Evolutionary conservation across 148 eudicot species (phyloP).

Genomic region (Amaranthus palmeri): DNA sequence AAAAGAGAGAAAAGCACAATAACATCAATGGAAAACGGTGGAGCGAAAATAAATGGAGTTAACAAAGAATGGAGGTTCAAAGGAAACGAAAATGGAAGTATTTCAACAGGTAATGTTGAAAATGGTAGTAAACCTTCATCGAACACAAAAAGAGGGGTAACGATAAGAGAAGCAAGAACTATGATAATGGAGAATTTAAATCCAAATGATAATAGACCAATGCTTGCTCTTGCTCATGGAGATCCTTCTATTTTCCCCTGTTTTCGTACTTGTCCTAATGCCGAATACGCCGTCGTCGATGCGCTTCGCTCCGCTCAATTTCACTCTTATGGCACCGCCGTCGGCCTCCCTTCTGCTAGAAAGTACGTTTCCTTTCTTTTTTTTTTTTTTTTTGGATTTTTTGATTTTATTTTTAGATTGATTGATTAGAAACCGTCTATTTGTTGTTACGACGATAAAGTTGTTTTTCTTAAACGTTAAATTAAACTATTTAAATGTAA

Average conservation of each 20-base stretch:
- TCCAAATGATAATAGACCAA: conserved; percentile 30
- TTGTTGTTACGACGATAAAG: too few relatives aligned
- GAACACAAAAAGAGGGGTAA: background rate
- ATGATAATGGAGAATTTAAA: conserved; percentile 31
- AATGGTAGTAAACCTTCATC: background rate
- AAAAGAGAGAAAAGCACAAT: background rate
- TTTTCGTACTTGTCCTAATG: conserved; percentile 42
- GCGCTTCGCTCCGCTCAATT: conserved; percentile 45
- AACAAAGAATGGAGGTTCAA: conserved; percentile 29
- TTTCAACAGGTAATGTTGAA: background rate
- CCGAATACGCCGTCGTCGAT: conserved; percentile 43
- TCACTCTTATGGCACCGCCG: conserved; percentile 40
- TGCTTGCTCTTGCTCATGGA: conserved; percentile 53
- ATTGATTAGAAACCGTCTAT: too few relatives aligned
- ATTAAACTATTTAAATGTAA: too few relatives aligned
- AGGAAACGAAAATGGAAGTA: conserved; percentile 12
- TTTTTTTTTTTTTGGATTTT: background rate
- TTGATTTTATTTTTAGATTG: background rate
- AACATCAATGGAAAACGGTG: conserved; percentile 22
- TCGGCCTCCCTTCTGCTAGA: conserved; percentile 45
- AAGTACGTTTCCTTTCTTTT: conserved; percentile 22
- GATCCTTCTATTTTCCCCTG: conserved; percentile 60
- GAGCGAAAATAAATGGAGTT: background rate
- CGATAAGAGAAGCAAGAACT: conserved; percentile 36
- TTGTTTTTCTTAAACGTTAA: too few relatives aligned